These are phyloP conservation scores for Mycena chlorophos DNA, from an alignment of 768 basidiomycete genomes.

Conservation along the genomic window DNA sequence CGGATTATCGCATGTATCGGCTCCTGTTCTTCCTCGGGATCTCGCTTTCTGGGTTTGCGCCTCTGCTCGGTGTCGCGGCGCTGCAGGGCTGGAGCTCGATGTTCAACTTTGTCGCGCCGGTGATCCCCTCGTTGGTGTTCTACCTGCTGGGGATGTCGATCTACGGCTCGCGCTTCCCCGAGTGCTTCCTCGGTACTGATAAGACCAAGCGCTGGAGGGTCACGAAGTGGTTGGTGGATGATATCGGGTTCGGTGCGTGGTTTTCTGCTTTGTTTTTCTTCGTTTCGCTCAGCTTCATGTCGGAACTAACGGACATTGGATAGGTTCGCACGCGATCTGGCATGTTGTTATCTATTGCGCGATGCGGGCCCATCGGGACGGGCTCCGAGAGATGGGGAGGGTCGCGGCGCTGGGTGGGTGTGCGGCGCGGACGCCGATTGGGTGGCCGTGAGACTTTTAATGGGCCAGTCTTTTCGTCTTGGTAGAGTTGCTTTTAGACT, in stretches of 20 bases:
- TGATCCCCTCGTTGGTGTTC: conserved; percentile 66
- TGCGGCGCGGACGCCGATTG: background rate
- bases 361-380: background rate
- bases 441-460: background rate
- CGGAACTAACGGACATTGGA: background rate
- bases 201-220: background rate
- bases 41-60: conserved; percentile 67
- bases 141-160: conserved; percentile 78
- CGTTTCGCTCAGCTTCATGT: background rate
- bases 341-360: conserved; percentile 5
- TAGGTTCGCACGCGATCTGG: conserved; percentile 14
- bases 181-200: conserved; percentile 52
- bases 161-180: conserved; percentile 84
- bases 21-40: conserved; percentile 79
- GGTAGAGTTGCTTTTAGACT: background rate
- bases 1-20: conserved; percentile 70
- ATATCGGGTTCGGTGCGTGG: conserved; percentile 4
- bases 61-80: conserved; percentile 59
- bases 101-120: conserved; percentile 55
- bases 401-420: background rate
- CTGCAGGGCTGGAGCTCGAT: conserved; percentile 55
- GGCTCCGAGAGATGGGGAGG: background rate
- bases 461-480: too few relatives aligned
- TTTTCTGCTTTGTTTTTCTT: background rate
- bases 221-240: background rate